A percentile compares a stretch with the other conserved stretches of the same genome.
Evolutionary conservation across 225 moss, liverwort and hornwort genomes (phyloP).

Genomic region (Physcomitrium patens): DNA sequence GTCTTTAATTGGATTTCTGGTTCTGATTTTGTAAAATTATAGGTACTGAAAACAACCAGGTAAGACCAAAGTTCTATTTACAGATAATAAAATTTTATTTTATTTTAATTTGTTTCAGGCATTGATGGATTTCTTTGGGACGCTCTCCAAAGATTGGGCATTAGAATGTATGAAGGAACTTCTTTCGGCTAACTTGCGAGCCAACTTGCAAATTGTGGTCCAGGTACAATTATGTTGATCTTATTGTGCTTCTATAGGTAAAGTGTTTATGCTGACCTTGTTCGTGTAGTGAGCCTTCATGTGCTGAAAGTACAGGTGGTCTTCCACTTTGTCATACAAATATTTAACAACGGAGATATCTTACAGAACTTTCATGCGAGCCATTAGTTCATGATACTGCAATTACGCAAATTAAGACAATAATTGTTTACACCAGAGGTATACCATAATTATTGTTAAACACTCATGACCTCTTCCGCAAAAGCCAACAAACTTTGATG

Average conservation of each 20-base stretch:
- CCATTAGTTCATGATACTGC: conserved; percentile 2
- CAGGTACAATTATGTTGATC: conserved; percentile 52
- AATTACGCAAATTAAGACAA: background rate
- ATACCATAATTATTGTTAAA: background rate
- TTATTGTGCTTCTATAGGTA: background rate
- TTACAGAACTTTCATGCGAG: background rate
- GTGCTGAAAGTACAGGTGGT: background rate
- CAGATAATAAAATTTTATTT: background rate
- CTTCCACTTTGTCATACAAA: background rate
- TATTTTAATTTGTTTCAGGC: conserved; percentile 47
- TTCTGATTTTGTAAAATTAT: background rate
- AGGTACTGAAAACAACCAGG: conserved; percentile 5
- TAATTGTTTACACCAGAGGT: background rate
- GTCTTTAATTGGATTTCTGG: background rate
- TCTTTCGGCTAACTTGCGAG: conserved; percentile 78
- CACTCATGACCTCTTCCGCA: background rate
- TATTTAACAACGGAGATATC: background rate
- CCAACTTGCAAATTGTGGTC: conserved; percentile 86
- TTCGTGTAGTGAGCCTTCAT: background rate
- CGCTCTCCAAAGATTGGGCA: conserved; percentile 91
- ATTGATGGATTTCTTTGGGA: conserved; percentile 91
- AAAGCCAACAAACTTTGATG: conserved; percentile 18
- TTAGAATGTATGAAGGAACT: conserved; percentile 98
- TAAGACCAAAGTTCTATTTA: background rate
- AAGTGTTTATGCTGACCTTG: background rate